Evolutionary conservation across 78 protist genomes (phyloP).

Genomic region (Dictyostelium brefeldianum): DNA sequence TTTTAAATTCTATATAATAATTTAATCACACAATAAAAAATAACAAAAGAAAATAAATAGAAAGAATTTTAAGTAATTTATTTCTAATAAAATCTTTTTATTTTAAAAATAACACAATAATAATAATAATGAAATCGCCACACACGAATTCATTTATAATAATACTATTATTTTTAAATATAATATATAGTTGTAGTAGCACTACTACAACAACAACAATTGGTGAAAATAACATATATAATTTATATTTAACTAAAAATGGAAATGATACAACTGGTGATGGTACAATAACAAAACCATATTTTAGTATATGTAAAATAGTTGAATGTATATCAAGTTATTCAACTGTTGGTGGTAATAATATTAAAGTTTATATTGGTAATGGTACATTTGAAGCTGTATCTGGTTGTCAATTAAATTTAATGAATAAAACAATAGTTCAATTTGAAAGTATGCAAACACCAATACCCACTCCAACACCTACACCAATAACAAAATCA

Average conservation of each 20-base stretch:
- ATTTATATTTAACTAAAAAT: neutral
- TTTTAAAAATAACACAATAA: too few species aligned
- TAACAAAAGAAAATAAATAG: too few species aligned
- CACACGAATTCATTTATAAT: too few species aligned
- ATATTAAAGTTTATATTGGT: neutral
- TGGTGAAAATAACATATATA: neutral
- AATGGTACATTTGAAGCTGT: neutral
- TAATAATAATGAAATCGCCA: too few species aligned
- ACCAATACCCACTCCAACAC: neutral
- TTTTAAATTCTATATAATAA: too few species aligned
- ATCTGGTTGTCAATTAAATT: neutral
- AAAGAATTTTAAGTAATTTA: too few species aligned
- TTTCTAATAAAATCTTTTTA: too few species aligned
- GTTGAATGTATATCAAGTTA: neutral
- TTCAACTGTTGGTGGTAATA: neutral
- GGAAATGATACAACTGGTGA: slow-evolving; percentile 9
- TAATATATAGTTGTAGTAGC: too few species aligned
- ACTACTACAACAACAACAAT: too few species aligned
- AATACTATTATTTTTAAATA: too few species aligned
- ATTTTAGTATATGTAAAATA: neutral
- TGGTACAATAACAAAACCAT: neutral
- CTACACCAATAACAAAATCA: neutral
- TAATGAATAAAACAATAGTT: neutral
- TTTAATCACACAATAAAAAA: too few species aligned
- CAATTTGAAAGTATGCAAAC: too few species aligned